Percentiles rank a stretch among this genome's conserved stretches.
These are phyloP conservation scores for Coelastrella sp. DNA, from an alignment of 139 green algal genomes.

Conservation along the genomic window DNA sequence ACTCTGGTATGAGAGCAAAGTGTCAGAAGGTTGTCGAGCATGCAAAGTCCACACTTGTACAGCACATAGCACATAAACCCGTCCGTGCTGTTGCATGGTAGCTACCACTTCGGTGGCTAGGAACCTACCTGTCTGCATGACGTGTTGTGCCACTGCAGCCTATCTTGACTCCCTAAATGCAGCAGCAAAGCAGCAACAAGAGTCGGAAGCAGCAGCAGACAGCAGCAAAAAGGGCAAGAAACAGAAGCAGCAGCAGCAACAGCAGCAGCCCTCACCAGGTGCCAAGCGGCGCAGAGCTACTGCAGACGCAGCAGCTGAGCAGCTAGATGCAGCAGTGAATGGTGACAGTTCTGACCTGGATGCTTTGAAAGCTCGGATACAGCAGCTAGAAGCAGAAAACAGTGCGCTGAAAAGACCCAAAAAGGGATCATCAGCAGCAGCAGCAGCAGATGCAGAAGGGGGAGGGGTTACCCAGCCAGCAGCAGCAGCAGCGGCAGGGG, in stretches of 20 bases:
- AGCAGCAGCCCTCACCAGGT: slow-evolving; percentile 12
- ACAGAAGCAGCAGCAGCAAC: slow-evolving; percentile 23
- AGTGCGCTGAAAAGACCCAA: slow-evolving; percentile 33
- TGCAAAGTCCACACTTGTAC: too few relatives aligned
- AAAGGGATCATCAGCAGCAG: neutral
- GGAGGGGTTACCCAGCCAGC: too few relatives aligned
- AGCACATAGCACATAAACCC: too few relatives aligned
- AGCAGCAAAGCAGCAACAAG: slow-evolving; percentile 29
- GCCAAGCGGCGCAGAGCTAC: slow-evolving; percentile 4
- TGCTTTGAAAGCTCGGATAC: slow-evolving; percentile 49
- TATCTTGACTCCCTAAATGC: neutral
- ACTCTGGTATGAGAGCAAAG: too few relatives aligned
- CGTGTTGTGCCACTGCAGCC: neutral
- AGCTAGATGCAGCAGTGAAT: neutral
- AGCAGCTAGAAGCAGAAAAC: slow-evolving; percentile 61
- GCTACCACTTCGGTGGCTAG: too few relatives aligned
- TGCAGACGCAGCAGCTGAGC: slow-evolving; percentile 28
- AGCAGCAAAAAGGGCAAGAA: neutral
- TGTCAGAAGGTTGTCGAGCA: too few relatives aligned
- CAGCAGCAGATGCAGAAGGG: neutral
- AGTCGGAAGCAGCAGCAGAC: slow-evolving; percentile 11
- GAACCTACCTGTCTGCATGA: too few relatives aligned
- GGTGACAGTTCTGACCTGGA: slow-evolving; percentile 35
- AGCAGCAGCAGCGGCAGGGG: slow-evolving; percentile 20
- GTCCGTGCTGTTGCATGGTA: too few relatives aligned